Conservation (phyloP, 495 filamentous ascomycete genomes). For the Annulohypoxylon bovei region DNA sequence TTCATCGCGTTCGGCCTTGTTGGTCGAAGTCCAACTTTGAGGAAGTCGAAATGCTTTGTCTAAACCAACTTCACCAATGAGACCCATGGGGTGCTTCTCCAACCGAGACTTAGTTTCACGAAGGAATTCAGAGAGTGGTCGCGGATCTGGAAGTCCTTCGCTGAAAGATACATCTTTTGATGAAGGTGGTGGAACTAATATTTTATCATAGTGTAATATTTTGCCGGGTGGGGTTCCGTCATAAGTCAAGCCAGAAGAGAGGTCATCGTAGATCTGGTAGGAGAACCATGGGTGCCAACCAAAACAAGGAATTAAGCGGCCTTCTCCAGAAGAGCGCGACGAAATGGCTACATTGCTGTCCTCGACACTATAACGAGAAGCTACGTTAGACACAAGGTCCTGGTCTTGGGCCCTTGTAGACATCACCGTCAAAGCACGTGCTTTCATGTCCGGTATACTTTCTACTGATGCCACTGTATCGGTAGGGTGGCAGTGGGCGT, state of each 20-base stretch:
- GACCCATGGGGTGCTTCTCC: slow-evolving; percentile 68
- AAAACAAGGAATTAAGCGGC: slow-evolving; percentile 77
- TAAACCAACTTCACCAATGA: slow-evolving; percentile 90
- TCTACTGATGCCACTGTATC: slow-evolving; percentile 83
- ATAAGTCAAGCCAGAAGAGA: slow-evolving; percentile 48
- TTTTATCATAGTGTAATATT: slow-evolving; percentile 73
- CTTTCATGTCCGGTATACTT: slow-evolving; percentile 78
- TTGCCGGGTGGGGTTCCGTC: slow-evolving; percentile 58
- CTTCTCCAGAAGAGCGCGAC: slow-evolving; percentile 15
- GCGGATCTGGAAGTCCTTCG: slow-evolving; percentile 73
- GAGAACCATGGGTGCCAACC: slow-evolving; percentile 99
- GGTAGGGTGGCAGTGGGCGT: slow-evolving; percentile 98
- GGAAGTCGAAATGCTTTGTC: slow-evolving; percentile 90
- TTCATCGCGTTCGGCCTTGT: slow-evolving; percentile 54
- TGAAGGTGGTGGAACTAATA: slow-evolving; percentile 68
- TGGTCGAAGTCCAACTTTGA: slow-evolving; percentile 59
- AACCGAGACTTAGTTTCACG: slow-evolving; percentile 71
- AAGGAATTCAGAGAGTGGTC: slow-evolving; percentile 72
- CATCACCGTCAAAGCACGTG: slow-evolving; percentile 84
- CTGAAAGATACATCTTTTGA: slow-evolving; percentile 68
- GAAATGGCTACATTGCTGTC: slow-evolving; percentile 24
- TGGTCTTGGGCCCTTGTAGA: slow-evolving; percentile 89
- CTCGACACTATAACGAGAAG: slow-evolving; percentile 55
- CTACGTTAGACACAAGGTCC: slow-evolving; percentile 77
- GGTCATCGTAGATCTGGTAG: slow-evolving; percentile 80